These are phyloP conservation scores for Penicillium sp. DNA, from an alignment of 2,329 filamentous ascomycete species.

Conservation along the genomic window DNA sequence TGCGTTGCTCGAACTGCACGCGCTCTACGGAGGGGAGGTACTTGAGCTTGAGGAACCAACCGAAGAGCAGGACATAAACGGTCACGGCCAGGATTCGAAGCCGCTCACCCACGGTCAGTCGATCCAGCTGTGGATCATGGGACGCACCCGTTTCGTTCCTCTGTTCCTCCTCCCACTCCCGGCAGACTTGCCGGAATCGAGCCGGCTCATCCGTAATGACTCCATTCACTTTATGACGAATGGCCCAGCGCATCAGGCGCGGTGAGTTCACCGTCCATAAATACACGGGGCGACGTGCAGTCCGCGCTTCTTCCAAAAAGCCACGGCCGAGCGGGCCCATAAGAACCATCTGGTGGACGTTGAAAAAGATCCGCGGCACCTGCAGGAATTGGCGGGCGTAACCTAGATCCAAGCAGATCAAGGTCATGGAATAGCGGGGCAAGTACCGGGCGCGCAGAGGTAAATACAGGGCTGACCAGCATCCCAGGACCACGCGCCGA, in stretches of 20 bases:
- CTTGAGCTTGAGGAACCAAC: constrained; percentile 16
- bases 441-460: constrained; percentile 59
- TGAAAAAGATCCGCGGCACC: constrained; percentile 68
- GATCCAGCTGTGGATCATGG: constrained; percentile 4
- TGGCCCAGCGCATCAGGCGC: constrained; percentile 76
- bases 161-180: constrained; percentile 17
- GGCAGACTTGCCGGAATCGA: constrained; percentile 12
- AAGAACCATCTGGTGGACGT: constrained; percentile 68
- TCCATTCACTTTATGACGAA: constrained; percentile 66
- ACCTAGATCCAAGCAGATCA: constrained; percentile 44
- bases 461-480: constrained; percentile 75
- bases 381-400: constrained; percentile 70
- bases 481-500: constrained; percentile 72
- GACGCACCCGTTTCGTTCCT: neutral
- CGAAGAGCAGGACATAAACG: constrained; percentile 16
- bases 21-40: constrained; percentile 4
- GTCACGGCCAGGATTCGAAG: constrained; percentile 7
- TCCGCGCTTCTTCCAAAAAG: constrained; percentile 64
- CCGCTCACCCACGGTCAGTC: constrained; percentile 13
- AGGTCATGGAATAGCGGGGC: constrained; percentile 35
- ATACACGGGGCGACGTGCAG: constrained; percentile 60
- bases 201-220: constrained; percentile 80
- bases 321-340: constrained; percentile 64
- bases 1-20: constrained; percentile 7
- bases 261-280: constrained; percentile 86